These are phyloP conservation scores for Prunus mira DNA, from an alignment of 306 rosid genomes.

Conservation along the genomic window DNA sequence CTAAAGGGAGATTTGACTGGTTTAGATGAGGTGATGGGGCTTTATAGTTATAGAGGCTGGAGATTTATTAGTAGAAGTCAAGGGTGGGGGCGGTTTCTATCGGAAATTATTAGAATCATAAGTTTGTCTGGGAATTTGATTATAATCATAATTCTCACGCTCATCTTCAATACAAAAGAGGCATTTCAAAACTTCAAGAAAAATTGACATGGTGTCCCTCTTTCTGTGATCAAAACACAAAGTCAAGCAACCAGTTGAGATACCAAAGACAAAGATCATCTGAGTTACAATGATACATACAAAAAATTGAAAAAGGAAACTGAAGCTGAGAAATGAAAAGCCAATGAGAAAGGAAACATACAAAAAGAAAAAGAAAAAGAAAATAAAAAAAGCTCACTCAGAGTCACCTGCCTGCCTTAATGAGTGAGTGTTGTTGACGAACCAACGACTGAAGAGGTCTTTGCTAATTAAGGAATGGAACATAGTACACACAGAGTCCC, in stretches of 20 bases:
- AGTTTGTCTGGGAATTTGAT: not conserved
- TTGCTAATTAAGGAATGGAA: not conserved
- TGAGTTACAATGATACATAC: not conserved
- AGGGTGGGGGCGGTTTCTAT: not conserved
- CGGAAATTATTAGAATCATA: not conserved
- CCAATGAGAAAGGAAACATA: not conserved
- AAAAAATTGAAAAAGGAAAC: not conserved
- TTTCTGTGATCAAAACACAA: not conserved
- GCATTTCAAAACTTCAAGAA: slow-evolving; percentile 3
- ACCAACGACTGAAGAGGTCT: not conserved
- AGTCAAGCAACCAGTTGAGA: not conserved
- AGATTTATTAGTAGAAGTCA: not conserved
- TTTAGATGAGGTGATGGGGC: not conserved
- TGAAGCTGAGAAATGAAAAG: not conserved
- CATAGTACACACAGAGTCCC: not conserved
- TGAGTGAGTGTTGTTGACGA: not conserved
- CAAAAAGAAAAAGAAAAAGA: no score
- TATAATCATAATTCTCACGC: not conserved
- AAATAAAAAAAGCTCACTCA: not conserved
- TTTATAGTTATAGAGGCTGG: no score
- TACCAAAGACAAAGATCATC: not conserved
- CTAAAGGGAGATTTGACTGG: not conserved
- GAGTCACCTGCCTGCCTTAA: not conserved
- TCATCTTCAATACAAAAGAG: slow-evolving; percentile 24
- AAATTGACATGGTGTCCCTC: not conserved